phyloP scores from a whole-genome alignment of 129 eudicot genomes.

The Scalesia atractyloides region DNA sequence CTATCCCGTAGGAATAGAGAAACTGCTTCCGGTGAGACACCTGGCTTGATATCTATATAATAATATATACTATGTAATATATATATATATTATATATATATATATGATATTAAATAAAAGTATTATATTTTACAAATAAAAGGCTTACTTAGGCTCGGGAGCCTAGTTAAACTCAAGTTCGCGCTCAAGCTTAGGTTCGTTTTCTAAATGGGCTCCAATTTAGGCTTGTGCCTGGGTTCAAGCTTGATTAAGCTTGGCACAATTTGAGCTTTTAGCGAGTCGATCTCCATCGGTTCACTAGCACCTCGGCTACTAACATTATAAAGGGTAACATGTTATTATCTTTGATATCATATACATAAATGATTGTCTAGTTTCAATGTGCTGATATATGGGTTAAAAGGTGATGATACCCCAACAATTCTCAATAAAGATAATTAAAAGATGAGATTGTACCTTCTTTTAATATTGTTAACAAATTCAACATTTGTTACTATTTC shows the following conservation, averaged over 20 bases:
- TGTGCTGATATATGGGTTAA: not conserved
- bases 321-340: not conserved
- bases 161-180: not conserved
- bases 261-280: not conserved
- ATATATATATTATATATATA: not conserved
- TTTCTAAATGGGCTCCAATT: not conserved
- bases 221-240: not conserved
- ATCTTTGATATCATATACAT: not conserved
- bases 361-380: not conserved
- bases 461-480: not conserved
- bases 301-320: not conserved
- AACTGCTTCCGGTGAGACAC: too few species aligned
- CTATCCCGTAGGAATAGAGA: too few species aligned
- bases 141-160: not conserved
- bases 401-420: not conserved
- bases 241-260: not conserved
- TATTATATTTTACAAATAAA: not conserved
- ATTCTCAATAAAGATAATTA: not conserved
- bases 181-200: not conserved
- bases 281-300: not conserved
- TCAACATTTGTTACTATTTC: not conserved
- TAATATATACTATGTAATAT: not conserved
- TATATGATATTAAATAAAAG: not conserved
- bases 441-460: not conserved
- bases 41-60: not conserved